Base-by-base conservation (phyloP, 495 filamentous ascomycete species). In the Podospora pseudoanserina region DNA sequence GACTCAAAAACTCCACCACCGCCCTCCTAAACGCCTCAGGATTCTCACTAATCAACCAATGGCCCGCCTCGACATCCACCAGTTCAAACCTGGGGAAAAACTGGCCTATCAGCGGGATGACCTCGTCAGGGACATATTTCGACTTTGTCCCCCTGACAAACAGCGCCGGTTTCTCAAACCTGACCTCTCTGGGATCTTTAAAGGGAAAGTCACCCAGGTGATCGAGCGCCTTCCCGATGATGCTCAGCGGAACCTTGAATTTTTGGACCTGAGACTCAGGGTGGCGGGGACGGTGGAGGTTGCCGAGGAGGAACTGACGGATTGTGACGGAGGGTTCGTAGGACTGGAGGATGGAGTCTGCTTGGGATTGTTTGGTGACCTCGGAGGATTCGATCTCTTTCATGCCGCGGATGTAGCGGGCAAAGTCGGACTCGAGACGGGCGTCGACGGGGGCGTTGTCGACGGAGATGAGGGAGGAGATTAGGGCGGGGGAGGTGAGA, bases 31-130 rank as follows among this genome's bases (percentile, higher is more conserved):
- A 99, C 3, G 81, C 89, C 75, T 95, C 90, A 0, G 95, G 95
- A 67, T 93, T 91, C 82, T 98, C 94, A 11, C 91, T 92, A 71
- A 96, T 94, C 0, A 99, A 81, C 95, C 95, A 98, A 75, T 99
- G 95, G 0, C 95, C 95, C 5, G 90, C 86, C 20, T 97, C 91
- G 44, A 97, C 86, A 80, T 97, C 94, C 16, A 83, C 86, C 39
- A 97, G 74, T 72, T 86, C 77, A 67, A 97, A 95, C 55, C 84
- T 81, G 30, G 95, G 95, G 76, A 97, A 99, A 78, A 98, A 97
- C 68, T 84, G 83, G 23, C 93, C 96, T 68, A 97, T 92, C 4
- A 91, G 79, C 11, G 95, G 94, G 34, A 99, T 76, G n/a, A 88
- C 87, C 74, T 97, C 91, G 71, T 97, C 93, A 1, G 90, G 85